Evolutionary conservation across 768 basidiomycete genomes (phyloP).

Genomic region (Suillus spraguei): DNA sequence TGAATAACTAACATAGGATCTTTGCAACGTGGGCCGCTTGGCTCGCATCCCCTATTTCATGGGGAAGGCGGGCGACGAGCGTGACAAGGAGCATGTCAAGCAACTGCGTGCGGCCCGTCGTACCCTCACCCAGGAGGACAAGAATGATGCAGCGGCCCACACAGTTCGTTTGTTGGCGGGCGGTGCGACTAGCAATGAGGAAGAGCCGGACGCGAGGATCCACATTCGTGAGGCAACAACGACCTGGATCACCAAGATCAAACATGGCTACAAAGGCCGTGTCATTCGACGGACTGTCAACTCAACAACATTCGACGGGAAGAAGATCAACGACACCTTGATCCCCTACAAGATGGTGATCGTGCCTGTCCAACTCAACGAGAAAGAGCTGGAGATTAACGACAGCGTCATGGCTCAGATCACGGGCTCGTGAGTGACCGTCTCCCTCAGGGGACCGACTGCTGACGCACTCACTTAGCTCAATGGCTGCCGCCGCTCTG

Average conservation of each 20-base stretch:
- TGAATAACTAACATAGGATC: too few relatives aligned
- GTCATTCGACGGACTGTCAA: slow-evolving; percentile 3
- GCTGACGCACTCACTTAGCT: background rate
- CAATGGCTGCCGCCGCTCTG: background rate
- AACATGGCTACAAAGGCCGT: background rate
- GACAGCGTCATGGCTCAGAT: background rate
- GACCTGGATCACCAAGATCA: background rate
- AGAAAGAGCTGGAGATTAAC: background rate
- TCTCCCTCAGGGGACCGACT: background rate
- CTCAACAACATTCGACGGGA: background rate
- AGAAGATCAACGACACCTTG: slow-evolving; percentile 2
- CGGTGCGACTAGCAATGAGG: background rate
- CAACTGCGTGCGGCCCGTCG: background rate
- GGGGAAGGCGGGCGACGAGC: slow-evolving; percentile 13
- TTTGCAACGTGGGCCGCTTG: too few relatives aligned
- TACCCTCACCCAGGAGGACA: background rate
- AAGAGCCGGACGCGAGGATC: background rate
- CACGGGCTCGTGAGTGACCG: background rate
- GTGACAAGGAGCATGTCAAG: slow-evolving; percentile 22
- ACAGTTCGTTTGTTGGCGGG: background rate
- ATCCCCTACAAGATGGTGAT: background rate
- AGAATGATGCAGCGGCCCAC: background rate
- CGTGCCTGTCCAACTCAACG: background rate
- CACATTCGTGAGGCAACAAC: background rate
- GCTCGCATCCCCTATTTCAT: slow-evolving; percentile 29